Conservation (phyloP, 441 rosid genomes). For the Brassica hybrid region DNA sequence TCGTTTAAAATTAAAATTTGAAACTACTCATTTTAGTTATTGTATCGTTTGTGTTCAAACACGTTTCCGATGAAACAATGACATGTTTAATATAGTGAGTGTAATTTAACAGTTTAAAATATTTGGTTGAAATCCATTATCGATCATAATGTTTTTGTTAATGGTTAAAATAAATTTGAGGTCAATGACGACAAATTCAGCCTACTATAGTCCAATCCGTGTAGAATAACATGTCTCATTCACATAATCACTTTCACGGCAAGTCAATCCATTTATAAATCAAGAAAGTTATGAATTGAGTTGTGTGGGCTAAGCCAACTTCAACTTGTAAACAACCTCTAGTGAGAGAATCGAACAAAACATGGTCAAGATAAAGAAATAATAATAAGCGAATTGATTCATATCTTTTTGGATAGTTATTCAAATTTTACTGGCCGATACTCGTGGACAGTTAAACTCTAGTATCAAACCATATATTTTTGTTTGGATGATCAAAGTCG, state of each 20-base stretch:
- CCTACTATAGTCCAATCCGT: not conserved
- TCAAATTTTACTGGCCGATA: not conserved
- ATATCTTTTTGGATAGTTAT: not conserved
- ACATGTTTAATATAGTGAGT: not conserved
- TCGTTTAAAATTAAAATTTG: no score
- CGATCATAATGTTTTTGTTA: not conserved
- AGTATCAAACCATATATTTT: not conserved
- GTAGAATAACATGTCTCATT: not conserved
- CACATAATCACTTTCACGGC: not conserved
- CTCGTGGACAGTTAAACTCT: not conserved
- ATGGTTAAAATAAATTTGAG: not conserved
- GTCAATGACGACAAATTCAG: not conserved
- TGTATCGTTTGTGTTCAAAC: not conserved
- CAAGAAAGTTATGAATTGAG: not conserved
- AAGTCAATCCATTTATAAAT: not conserved
- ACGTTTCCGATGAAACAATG: not conserved
- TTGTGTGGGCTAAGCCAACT: not conserved
- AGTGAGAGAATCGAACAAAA: constrained; percentile 8
- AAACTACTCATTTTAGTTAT: no score
- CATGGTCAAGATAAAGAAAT: not conserved
- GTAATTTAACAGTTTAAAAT: not conserved
- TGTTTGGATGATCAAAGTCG: not conserved
- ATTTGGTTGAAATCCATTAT: not conserved
- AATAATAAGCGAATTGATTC: not conserved
- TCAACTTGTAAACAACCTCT: constrained; percentile 9